phyloP scores from a whole-genome alignment of 2,329 filamentous ascomycete genomes.

The Cytospora chrysosperma region DNA sequence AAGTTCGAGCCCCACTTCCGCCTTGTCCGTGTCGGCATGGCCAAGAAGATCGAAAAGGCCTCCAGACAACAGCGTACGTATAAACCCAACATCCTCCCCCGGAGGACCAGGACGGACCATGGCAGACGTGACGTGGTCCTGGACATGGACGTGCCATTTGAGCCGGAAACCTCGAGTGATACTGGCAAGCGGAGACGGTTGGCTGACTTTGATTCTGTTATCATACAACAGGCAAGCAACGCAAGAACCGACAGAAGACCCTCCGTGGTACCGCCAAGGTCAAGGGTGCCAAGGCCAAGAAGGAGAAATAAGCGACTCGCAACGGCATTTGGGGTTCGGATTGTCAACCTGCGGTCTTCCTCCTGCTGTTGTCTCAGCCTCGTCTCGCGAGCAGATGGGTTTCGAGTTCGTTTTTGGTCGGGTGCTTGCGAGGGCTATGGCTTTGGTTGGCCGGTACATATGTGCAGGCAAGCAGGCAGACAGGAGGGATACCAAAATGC shows the following conservation, averaged over 20 bases:
- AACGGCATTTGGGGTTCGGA: slow-evolving; percentile 7
- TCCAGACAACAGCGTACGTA: slow-evolving; percentile 98
- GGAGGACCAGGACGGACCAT: neutral
- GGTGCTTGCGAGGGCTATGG: slow-evolving; percentile 20
- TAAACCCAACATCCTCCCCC: neutral
- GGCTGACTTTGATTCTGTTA: slow-evolving; percentile 7
- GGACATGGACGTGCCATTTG: neutral
- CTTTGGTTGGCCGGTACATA: slow-evolving; percentile 18
- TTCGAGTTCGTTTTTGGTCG: slow-evolving; percentile 20
- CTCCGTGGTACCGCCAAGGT: slow-evolving; percentile 96
- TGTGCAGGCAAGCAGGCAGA: slow-evolving; percentile 12
- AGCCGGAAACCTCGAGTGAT: neutral
- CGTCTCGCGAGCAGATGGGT: slow-evolving; percentile 14
- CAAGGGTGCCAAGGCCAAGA: slow-evolving; percentile 94
- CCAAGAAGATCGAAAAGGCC: slow-evolving; percentile 93
- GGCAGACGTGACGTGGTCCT: neutral
- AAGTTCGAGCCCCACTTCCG: slow-evolving; percentile 99
- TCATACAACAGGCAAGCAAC: slow-evolving; percentile 83
- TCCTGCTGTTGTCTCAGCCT: neutral
- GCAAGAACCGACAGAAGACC: slow-evolving; percentile 99
- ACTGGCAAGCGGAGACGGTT: neutral
- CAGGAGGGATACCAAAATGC: slow-evolving; percentile 7
- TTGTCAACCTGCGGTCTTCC: slow-evolving; percentile 12
- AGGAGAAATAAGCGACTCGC: slow-evolving; percentile 74
- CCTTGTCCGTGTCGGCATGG: slow-evolving; percentile 88